Evolutionary conservation across 2,329 filamentous ascomycete genomes (phyloP), one percentile per base, ranked within the genome.

Genomic region (Trichoderma sp.): DNA sequence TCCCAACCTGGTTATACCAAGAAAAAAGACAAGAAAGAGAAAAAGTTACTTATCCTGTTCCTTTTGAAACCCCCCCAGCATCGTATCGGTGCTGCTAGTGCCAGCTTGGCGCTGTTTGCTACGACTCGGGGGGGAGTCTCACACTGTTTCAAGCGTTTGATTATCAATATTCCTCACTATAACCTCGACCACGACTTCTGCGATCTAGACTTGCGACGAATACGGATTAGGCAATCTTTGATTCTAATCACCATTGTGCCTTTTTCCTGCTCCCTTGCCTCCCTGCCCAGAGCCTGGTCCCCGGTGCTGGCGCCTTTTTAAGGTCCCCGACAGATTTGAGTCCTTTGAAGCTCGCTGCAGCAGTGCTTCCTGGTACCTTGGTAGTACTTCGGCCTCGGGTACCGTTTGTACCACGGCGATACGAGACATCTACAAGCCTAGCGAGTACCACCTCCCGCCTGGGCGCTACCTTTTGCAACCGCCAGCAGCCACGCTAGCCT

Each of bases 401-500:
- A 52, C 50, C 50, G 17, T 34, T 34, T 34, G 50, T 52, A 10
- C 50, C 4, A 52, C 50, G 34, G 50, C 50, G 12, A 28, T 26
- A 52, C 50, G 7, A 19, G 28, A 34, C 28, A 30, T 52, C 50
- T 52, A 52, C 50, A 21, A n/a, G 50, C n/a, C 50, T 5, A 3
- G 9, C 28, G 10, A 52, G 50, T 52, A 52, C 50, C n/a, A n/a
- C n/a, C n/a, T n/a, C n/a, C n/a, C 41, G 41, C 26, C 19, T 30
- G 14, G 34, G 34, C 34, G 34, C 34, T 34, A 10, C 9, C 12
- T 14, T 39, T 39, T 39, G 34, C 4, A 26, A 21, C 19, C 41
- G 41, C 56, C 28, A 44, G 28, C 59, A 62, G 39, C n/a, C 48
- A n/a, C 48, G 39, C 59, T 63, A 54, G 50, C 59, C 59, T 63